phyloP scores from a whole-genome alignment of 176 grass and related monocot species.

The Secale cereale region DNA sequence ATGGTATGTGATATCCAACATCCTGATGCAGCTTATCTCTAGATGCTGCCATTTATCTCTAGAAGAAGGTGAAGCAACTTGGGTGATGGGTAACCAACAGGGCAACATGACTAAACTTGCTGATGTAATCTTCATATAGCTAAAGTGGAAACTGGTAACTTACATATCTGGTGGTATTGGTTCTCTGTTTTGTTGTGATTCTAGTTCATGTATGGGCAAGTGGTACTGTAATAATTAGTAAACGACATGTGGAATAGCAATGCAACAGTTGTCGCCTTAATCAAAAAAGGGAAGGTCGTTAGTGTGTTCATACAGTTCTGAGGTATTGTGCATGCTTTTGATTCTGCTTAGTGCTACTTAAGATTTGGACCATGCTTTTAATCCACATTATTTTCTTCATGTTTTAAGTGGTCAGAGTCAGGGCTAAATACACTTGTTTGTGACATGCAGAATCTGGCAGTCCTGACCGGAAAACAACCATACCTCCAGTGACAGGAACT shows the following conservation, averaged over 20 bases:
- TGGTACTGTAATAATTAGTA: neutral
- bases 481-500: slow-evolving; percentile 63
- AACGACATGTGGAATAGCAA: slow-evolving; percentile 5
- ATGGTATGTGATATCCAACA: slow-evolving; percentile 37
- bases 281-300: neutral
- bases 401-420: slow-evolving; percentile 5
- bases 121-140: neutral
- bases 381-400: neutral
- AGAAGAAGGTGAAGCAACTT: neutral
- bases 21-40: neutral
- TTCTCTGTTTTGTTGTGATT: neutral
- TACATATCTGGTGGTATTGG: neutral
- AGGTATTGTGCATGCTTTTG: neutral
- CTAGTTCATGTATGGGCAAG: neutral
- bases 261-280: neutral
- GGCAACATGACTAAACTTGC: neutral
- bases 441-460: slow-evolving; percentile 48
- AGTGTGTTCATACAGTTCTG: neutral
- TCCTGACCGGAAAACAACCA: slow-evolving; percentile 39
- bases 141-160: neutral
- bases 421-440: neutral
- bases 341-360: neutral
- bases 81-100: neutral
- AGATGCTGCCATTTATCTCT: neutral
- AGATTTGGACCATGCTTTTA: neutral